Evolutionary conservation across 768 basidiomycete genomes (phyloP), one percentile per base, ranked within the genome.

Genomic region (Bullera alba): DNA sequence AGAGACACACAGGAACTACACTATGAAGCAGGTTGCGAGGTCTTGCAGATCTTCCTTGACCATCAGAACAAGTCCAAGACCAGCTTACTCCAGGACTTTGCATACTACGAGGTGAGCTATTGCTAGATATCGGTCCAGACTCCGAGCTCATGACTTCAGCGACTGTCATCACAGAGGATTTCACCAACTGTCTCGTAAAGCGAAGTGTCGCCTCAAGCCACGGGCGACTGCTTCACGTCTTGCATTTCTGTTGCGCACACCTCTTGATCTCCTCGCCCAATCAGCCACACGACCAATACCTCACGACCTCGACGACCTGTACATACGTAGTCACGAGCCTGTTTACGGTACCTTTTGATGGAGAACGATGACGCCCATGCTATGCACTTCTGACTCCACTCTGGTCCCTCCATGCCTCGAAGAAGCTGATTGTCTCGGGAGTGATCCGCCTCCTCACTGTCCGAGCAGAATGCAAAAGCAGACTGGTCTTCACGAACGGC

Each of bases 1-100:
- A 82, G 95, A 55, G 95, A 99, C 70, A 97, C 95, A 2, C 95
- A 97, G 71, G 95, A 97, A 67, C 78, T 97, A 14, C 81, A 92
- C 38, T 88, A 90, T 23, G 93, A 97, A 61, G 92, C 91, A 17
- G 95, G 95, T 0, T 84, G 87, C 70, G 93, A 97, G 71, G 93
- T 97, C 83, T 79, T 99, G 30, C 81, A 86, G 42, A 97, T 97
- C 64, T 93, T 97, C 79, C 81, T 88, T 56, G 84, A 85, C 1
- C 92, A 95, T 67, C 61, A 64, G 35, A 59, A 49, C 6, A 89
- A 88, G 6, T 85, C 90, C 4, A 81, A 89, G 63, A 97, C 95
- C 2, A 91, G 90, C 6, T 77, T 96, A 29, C 76, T 96, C 28
- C 91, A 96, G 69, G 92, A 95, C 37, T 72, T 67, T 51, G 61